A percentile compares a stretch with the other conserved stretches of the same genome.
phyloP scores from a whole-genome alignment of 495 filamentous ascomycete species.

The Clohesyomyces aquaticus region DNA sequence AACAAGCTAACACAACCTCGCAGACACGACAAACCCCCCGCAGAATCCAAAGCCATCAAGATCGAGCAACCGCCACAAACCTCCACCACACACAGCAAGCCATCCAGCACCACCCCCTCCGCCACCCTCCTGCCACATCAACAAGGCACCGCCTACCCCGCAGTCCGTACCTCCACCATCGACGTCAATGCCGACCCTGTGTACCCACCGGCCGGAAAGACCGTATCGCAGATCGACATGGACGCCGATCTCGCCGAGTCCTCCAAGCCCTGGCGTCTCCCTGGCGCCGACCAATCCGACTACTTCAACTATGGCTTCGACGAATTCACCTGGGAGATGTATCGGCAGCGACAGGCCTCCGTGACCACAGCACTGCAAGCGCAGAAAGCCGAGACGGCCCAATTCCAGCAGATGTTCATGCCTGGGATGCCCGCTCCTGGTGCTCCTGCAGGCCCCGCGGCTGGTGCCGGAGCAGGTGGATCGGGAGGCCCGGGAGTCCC shows the following conservation, averaged over 20 bases:
- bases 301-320: slow-evolving; percentile 99
- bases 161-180: slow-evolving; percentile 74
- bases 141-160: slow-evolving; percentile 64
- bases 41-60: slow-evolving; percentile 35
- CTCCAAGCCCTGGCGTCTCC: slow-evolving; percentile 93
- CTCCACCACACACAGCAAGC: slow-evolving; percentile 23
- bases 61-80: slow-evolving; percentile 29
- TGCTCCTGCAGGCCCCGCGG: slow-evolving; percentile 71
- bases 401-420: slow-evolving; percentile 78
- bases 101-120: slow-evolving; percentile 36
- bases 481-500: slow-evolving; percentile 35
- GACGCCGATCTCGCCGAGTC: slow-evolving; percentile 78
- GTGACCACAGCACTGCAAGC: slow-evolving; percentile 72
- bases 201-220: slow-evolving; percentile 50
- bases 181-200: slow-evolving; percentile 80
- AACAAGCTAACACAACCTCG: slow-evolving; percentile 12
- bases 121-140: slow-evolving; percentile 45
- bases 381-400: slow-evolving; percentile 83
- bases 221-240: slow-evolving; percentile 63
- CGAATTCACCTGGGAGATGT: slow-evolving; percentile 97
- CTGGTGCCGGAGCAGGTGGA: slow-evolving; percentile 44
- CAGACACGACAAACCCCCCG: slow-evolving; percentile 14
- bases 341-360: slow-evolving; percentile 84
- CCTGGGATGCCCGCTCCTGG: slow-evolving; percentile 67
- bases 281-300: slow-evolving; percentile 92